Percentiles rank a stretch among this genome's conserved stretches.
Conservation (phyloP, 176 grass and related monocot genomes). For the Rhipidocladum racemiflorum region DNA sequence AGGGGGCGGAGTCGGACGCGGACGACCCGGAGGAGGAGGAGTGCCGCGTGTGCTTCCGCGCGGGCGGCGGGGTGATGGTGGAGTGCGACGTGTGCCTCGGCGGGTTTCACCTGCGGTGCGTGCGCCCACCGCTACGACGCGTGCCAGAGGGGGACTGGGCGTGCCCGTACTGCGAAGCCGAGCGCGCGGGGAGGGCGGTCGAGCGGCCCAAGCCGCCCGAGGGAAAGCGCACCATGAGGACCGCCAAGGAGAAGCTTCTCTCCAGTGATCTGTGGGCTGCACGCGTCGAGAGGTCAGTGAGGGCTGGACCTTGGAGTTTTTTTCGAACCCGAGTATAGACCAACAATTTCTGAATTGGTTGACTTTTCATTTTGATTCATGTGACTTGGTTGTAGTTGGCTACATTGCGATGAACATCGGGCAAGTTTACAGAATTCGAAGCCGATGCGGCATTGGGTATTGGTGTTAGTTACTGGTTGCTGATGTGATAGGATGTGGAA, state of each 20-base stretch:
- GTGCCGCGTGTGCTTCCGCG: conserved; percentile 73
- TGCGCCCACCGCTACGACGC: conserved; percentile 67
- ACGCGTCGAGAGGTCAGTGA: conserved; percentile 61
- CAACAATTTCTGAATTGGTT: neutral
- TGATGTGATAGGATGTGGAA: neutral
- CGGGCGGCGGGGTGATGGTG: conserved; percentile 61
- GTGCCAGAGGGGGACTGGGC: conserved; percentile 88
- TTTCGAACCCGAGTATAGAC: neutral
- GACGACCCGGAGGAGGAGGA: conserved; percentile 68
- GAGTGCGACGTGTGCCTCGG: conserved; percentile 93
- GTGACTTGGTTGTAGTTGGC: neutral
- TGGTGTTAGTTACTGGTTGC: neutral
- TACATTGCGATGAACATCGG: neutral
- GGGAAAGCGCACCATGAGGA: conserved; percentile 63
- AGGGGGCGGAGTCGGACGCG: conserved; percentile 56
- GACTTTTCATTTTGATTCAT: neutral
- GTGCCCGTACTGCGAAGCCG: conserved; percentile 62
- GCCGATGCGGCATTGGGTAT: neutral
- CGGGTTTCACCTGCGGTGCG: conserved; percentile 78
- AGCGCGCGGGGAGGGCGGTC: conserved; percentile 47
- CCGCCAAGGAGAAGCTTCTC: conserved; percentile 80
- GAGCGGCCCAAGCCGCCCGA: conserved; percentile 51
- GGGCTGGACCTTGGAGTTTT: neutral
- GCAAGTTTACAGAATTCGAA: conserved; percentile 6
- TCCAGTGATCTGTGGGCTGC: conserved; percentile 78